Evolutionary conservation across 495 filamentous ascomycete species (phyloP), one percentile per base, ranked within the genome.

Genomic region (Penicillium taxi): DNA sequence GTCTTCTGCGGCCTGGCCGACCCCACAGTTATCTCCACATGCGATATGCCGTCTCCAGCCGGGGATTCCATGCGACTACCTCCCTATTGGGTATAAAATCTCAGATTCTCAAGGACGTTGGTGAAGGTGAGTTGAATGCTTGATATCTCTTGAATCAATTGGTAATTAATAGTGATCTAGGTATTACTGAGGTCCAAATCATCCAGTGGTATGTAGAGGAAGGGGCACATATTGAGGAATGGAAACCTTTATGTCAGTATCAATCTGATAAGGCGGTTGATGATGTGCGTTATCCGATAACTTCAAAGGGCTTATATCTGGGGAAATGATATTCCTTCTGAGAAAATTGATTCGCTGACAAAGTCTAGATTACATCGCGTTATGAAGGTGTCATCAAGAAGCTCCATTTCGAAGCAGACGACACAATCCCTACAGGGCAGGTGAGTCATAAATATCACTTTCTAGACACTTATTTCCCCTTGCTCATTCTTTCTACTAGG

Each of bases 151-250:
- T 14, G 8, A 11, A 17, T 14, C 30, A 37, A 33, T 52, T 48
- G 15, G 23, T 50, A 29, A 45, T 37, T 43, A 23, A 44, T 39
- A 30, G 11, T 23, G 23, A 9, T 26, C 40, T 28, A 95, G 88
- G 91, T 32, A 98, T 96, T 52, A 86, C 87, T 47, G 91, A 98
- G 64, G 93, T 91, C 59, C 90, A 96, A 59, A 85, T 99, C 52
- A 96, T 96, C 48, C 93, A 96, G 68, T 99, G 93, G 93, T 99
- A 96, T 59, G 91, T 96, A 42, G 82, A 95, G 59, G 89, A 94
- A 34, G 89, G 84, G 33, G 93, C 93, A 16, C 79, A 86, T 36
- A 87, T 99, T 47, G 89, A 96, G 67, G 87, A 99, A 63, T 99
- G 94, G 76, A 90, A 93, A 55, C 90, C 86, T 37, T 66, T 99